A percentile compares a stretch with the other conserved stretches of the same genome.
Conservation (phyloP, 2,329 filamentous ascomycete genomes). For the Gliomastix tumulicola region DNA sequence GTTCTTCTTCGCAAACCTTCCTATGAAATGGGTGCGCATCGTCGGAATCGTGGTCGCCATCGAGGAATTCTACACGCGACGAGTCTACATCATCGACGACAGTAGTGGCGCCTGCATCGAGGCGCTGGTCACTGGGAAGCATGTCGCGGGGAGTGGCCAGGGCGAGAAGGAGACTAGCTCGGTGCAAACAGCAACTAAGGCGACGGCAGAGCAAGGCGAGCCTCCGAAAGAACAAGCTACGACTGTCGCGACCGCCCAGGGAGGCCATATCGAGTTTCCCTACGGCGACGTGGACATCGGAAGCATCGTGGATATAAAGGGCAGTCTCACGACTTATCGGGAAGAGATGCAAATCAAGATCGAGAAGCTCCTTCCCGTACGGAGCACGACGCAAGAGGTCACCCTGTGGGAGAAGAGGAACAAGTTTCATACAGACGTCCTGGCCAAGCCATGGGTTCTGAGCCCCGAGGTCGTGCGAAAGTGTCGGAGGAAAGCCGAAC, state of each 20-base stretch:
- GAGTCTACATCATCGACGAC: conserved; percentile 56
- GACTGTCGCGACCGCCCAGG: background rate
- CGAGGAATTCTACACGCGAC: conserved; percentile 38
- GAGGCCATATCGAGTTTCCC: background rate
- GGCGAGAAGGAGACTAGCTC: background rate
- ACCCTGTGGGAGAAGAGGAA: conserved; percentile 49
- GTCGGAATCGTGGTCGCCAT: conserved; percentile 63
- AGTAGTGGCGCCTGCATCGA: conserved; percentile 55
- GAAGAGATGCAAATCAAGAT: conserved; percentile 44
- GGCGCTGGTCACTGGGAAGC: conserved; percentile 12
- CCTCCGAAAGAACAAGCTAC: background rate
- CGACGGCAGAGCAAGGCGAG: background rate
- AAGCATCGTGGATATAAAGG: conserved; percentile 50
- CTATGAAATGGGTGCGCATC: conserved; percentile 68
- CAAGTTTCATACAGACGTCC: conserved; percentile 40
- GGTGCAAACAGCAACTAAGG: background rate
- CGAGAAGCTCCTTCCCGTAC: conserved; percentile 38
- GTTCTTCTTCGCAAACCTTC: conserved; percentile 66
- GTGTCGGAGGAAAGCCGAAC: conserved; percentile 40
- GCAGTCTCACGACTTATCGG: conserved; percentile 38
- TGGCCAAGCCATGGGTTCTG: conserved; percentile 49
- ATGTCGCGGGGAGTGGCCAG: no score
- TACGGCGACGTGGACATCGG: conserved; percentile 39
- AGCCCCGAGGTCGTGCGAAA: conserved; percentile 37
- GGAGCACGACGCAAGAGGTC: conserved; percentile 49